A percentile compares a stretch with the other conserved stretches of the same genome.
Evolutionary conservation across 306 rosid species (phyloP).

Genomic region (Trichosanthes truncata): DNA sequence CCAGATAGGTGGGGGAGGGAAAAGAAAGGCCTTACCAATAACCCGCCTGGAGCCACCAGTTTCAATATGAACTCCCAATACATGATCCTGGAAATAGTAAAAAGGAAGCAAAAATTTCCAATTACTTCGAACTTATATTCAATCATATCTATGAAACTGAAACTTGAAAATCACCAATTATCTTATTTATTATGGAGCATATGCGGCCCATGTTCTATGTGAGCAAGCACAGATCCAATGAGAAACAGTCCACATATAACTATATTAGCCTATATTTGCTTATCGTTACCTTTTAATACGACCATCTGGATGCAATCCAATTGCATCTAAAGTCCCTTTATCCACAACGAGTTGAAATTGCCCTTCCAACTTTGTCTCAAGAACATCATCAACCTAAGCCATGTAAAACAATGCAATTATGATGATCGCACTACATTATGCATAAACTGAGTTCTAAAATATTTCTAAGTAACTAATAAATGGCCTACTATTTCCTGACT

Average conservation of each 20-base stretch:
- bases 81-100: conserved; percentile 47
- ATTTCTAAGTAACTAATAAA: neutral
- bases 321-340: conserved; percentile 94
- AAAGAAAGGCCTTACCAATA: conserved; percentile 46
- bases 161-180: neutral
- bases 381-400: conserved; percentile 82
- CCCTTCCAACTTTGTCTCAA: conserved; percentile 72
- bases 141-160: neutral
- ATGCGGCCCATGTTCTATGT: neutral
- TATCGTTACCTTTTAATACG: conserved; percentile 66
- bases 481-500: neutral
- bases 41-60: conserved; percentile 76
- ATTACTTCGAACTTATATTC: neutral
- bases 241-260: neutral
- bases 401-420: conserved; percentile 9
- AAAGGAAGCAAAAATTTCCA: neutral
- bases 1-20: neutral
- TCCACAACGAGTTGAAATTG: conserved; percentile 71
- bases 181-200: neutral
- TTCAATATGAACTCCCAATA: conserved; percentile 85
- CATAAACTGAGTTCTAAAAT: neutral
- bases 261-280: conserved; percentile 5
- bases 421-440: neutral
- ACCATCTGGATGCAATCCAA: conserved; percentile 96
- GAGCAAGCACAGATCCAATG: neutral